phyloP scores from a whole-genome alignment of 1,139 yeast genomes.

The Kodamaea arcana region DNA sequence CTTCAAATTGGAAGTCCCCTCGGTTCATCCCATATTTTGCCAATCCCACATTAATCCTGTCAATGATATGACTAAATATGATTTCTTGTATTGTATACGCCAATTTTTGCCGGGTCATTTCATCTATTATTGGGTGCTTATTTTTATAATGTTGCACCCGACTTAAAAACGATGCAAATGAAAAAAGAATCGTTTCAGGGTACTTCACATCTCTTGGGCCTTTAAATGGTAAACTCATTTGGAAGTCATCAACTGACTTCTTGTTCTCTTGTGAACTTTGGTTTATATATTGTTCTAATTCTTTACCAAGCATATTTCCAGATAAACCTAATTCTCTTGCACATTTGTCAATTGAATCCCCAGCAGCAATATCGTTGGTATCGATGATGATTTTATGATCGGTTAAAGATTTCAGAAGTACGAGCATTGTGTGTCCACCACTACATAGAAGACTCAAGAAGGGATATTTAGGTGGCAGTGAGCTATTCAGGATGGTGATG shows the following conservation, averaged over 20 bases:
- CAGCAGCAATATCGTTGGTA: constrained; percentile 86
- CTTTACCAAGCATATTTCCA: constrained; percentile 86
- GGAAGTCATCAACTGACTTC: constrained; percentile 24
- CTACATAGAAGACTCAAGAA: constrained; percentile 76
- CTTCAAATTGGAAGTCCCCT: constrained; percentile 34
- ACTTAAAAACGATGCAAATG: constrained; percentile 78
- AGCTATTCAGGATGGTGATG: no score
- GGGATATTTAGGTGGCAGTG: constrained; percentile 69
- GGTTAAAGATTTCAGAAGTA: constrained; percentile 53
- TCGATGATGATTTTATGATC: constrained; percentile 72
- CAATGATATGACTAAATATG: constrained; percentile 67
- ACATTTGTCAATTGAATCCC: constrained; percentile 91
- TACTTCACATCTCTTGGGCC: constrained; percentile 26
- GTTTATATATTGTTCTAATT: constrained; percentile 58
- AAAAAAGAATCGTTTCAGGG: constrained; percentile 46
- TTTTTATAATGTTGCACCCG: constrained; percentile 35
- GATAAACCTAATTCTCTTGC: constrained; percentile 76
- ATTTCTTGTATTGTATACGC: constrained; percentile 64
- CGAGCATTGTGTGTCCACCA: constrained; percentile 95
- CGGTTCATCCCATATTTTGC: constrained; percentile 26
- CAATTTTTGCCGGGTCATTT: constrained; percentile 31
- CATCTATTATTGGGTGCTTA: constrained; percentile 14
- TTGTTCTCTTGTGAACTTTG: constrained; percentile 19
- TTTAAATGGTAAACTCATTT: constrained; percentile 30
- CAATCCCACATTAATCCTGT: constrained; percentile 55